Base-by-base conservation (phyloP, 257 asterid species). In the Striga asiatica region DNA sequence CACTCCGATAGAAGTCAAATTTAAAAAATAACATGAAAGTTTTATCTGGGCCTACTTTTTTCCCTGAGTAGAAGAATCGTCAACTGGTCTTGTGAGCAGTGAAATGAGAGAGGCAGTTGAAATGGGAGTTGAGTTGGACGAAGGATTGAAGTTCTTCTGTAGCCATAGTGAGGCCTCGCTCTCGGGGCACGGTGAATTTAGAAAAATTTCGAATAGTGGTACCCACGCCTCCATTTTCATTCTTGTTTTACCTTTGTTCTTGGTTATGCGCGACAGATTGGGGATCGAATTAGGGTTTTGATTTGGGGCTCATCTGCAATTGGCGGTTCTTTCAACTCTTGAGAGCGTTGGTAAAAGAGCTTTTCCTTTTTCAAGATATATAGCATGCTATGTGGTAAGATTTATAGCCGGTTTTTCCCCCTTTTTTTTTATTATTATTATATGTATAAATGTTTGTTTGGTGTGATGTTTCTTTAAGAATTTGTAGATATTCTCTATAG, bases 181-280 rank as follows among this genome's bases (percentile, higher is more conserved):
- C 66, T 84, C 91, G 2, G 93, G 93, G 71, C 84, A 76, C 20
- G 82, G 64, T 2, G 95, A 84, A 65, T 76, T 79, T 70, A 76
- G 23, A 67, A 88, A 78, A 29, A 84, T 76, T 38, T 80, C 76
- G 41, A 82, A 74, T 12, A 82, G 72, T 2, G 91, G 91, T 46
- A 71, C 56, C 97, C 97, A 88, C 21, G 60, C 11, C 60, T 84
- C 88, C 96, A 88, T 88, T 60, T 37, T 57, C 37, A 12, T 46
- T 5, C 27, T 41, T 10, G 16, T 5, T 18, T 43, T 18, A 10
- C 29, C 45, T 54, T 32, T 31, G 19, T 4, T 37, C 14, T 22
- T 7, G 1, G 25, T n/a, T 19, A 11, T 35, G 25, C 9, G 13
- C 11, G 11, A 5, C 14, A 55, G 3, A 3, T 34, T 25, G 29